Conservation (phyloP, 768 basidiomycete genomes). For the Basidioascus undulatus region DNA sequence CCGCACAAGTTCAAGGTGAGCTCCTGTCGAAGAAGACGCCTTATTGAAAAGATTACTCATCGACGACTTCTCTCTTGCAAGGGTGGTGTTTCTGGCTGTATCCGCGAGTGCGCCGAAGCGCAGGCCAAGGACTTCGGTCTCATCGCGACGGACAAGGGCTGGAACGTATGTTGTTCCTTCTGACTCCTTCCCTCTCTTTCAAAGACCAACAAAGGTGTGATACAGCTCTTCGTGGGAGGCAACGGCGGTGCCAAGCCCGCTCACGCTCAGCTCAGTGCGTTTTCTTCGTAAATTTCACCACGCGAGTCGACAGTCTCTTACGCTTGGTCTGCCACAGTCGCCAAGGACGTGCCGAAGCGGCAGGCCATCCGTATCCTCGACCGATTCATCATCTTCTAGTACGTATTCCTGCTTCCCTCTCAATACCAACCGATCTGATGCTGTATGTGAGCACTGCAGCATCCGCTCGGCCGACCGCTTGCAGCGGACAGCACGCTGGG, state of each 20-base stretch:
- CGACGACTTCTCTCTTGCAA: conserved; percentile 41
- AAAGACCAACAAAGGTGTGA: no score
- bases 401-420: no score
- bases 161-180: conserved; percentile 23
- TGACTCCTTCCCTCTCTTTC: neutral
- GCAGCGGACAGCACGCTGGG: conserved; percentile 47
- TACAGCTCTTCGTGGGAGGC: conserved; percentile 42
- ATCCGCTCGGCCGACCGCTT: conserved; percentile 49
- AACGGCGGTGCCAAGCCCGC: conserved; percentile 35
- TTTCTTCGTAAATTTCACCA: no score
- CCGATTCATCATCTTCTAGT: conserved; percentile 31
- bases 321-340: no score
- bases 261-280: conserved; percentile 40
- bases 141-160: conserved; percentile 57
- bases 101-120: conserved; percentile 54
- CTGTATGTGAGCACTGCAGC: no score
- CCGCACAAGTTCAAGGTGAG: conserved; percentile 3
- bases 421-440: conserved; percentile 8
- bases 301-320: no score
- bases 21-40: neutral
- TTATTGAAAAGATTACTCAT: conserved; percentile 17
- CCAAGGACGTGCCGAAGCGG: conserved; percentile 40
- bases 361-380: conserved; percentile 37
- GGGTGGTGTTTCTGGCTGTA: conserved; percentile 49
- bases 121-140: conserved; percentile 51